These are phyloP conservation scores for Sarcomyxa edulis DNA, from an alignment of 768 basidiomycete species.

Conservation along the genomic window DNA sequence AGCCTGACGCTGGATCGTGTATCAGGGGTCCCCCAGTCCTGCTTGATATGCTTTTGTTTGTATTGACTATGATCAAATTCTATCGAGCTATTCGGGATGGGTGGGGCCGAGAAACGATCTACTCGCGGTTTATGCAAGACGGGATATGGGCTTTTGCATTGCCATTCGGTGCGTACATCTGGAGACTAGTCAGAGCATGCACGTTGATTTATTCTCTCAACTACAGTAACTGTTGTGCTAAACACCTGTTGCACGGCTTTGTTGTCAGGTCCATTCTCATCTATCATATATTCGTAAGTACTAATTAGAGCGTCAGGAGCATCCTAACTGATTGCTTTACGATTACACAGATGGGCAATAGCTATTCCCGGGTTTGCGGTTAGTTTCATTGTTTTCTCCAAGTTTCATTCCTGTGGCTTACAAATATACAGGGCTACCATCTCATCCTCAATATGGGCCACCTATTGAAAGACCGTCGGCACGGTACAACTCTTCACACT, in stretches of 20 bases:
- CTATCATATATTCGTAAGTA: constrained; percentile 16
- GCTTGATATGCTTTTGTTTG: constrained; percentile 17
- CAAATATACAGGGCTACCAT: too few relatives aligned
- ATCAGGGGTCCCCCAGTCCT: constrained; percentile 13
- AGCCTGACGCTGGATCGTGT: background rate
- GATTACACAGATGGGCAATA: constrained; percentile 14
- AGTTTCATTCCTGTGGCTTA: too few relatives aligned
- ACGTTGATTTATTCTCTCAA: background rate
- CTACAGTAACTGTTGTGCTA: constrained; percentile 11
- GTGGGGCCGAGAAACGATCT: constrained; percentile 16
- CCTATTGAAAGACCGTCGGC: too few relatives aligned
- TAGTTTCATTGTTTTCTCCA: constrained; percentile 1
- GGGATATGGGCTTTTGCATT: constrained; percentile 20
- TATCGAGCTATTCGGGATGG: constrained; percentile 16
- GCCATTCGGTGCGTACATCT: constrained; percentile 13
- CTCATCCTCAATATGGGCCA: too few relatives aligned
- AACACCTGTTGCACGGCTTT: constrained; percentile 13
- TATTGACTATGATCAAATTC: constrained; percentile 19
- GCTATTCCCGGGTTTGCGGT: constrained; percentile 19
- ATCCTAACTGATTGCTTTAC: background rate
- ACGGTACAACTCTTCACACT: too few relatives aligned
- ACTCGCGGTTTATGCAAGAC: constrained; percentile 19
- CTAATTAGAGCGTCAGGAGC: background rate
- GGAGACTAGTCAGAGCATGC: background rate
- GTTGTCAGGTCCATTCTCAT: constrained; percentile 12